Conservation (phyloP, 2,329 filamentous ascomycete genomes). For the Cladophialophora bantiana region DNA sequence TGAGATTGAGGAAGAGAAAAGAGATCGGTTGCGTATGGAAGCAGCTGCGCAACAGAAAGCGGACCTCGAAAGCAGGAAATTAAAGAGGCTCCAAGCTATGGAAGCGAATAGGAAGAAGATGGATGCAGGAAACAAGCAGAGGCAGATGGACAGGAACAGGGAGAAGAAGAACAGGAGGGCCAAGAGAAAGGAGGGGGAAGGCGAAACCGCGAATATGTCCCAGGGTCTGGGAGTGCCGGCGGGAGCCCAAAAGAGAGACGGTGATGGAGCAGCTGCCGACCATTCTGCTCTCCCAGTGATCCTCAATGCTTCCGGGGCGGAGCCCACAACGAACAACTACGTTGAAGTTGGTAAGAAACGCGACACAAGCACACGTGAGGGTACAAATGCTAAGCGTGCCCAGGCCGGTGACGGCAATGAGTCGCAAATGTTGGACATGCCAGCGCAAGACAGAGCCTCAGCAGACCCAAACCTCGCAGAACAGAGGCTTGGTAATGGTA, state of each 20-base stretch:
- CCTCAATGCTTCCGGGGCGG: neutral
- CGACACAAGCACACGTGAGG: neutral
- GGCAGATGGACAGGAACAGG: slow-evolving; percentile 27
- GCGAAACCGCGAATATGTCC: neutral
- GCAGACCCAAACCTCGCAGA: neutral
- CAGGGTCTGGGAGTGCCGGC: neutral
- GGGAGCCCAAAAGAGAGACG: neutral
- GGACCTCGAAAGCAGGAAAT: slow-evolving; percentile 14
- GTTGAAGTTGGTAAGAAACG: slow-evolving; percentile 24
- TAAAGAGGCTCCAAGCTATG: slow-evolving; percentile 17
- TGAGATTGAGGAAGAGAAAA: slow-evolving; percentile 46
- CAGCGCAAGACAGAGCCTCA: neutral
- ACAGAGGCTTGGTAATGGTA: neutral
- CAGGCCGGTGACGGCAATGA: slow-evolving; percentile 22
- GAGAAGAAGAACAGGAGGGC: slow-evolving; percentile 36
- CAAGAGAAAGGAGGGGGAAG: slow-evolving; percentile 12
- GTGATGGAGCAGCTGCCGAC: neutral
- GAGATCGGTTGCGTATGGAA: slow-evolving; percentile 30
- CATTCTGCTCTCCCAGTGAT: neutral
- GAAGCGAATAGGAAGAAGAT: slow-evolving; percentile 24
- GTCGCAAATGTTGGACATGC: slow-evolving; percentile 1
- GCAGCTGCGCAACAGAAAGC: slow-evolving; percentile 15
- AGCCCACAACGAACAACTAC: neutral
- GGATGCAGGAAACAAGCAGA: slow-evolving; percentile 7
- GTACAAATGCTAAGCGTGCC: slow-evolving; percentile 29